phyloP scores from a whole-genome alignment of 768 basidiomycete genomes.

The Psilocybe sp. region DNA sequence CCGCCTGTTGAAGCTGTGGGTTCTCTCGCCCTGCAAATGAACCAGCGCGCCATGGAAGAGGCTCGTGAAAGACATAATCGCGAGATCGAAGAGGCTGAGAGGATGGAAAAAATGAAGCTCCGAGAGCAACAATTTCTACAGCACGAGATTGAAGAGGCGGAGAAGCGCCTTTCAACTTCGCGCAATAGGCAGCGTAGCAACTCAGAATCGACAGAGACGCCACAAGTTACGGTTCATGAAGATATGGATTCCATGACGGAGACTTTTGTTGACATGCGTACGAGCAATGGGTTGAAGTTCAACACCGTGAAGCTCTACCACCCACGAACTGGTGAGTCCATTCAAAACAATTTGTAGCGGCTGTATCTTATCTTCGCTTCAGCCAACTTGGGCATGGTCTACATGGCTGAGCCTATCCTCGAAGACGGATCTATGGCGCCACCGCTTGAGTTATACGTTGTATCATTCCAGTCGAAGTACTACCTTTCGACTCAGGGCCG shows the following conservation, averaged over 20 bases:
- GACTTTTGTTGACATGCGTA: conserved; percentile 58
- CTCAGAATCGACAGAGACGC: conserved; percentile 70
- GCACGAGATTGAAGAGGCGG: conserved; percentile 26
- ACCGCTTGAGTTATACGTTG: conserved; percentile 65
- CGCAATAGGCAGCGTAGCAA: conserved; percentile 60
- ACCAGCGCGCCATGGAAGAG: conserved; percentile 64
- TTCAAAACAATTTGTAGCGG: background rate
- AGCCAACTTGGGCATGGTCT: conserved; percentile 67
- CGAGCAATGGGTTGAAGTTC: conserved; percentile 54
- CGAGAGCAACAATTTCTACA: conserved; percentile 17
- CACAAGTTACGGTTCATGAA: conserved; percentile 20
- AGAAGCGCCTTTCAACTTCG: conserved; percentile 42
- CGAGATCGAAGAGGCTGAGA: conserved; percentile 50
- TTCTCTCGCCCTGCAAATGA: conserved; percentile 81
- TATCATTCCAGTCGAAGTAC: conserved; percentile 67
- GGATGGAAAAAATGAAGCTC: conserved; percentile 40
- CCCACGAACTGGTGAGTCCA: conserved; percentile 55
- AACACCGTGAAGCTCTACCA: conserved; percentile 69
- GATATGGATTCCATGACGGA: conserved; percentile 54
- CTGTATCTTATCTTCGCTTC: background rate
- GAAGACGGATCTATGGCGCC: conserved; percentile 55
- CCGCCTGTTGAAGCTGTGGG: conserved; percentile 59
- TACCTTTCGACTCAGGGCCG: conserved; percentile 67
- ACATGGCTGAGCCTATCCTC: conserved; percentile 73
- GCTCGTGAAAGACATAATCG: conserved; percentile 45